Conservation (phyloP, 208 protist genomes). For the Giardia duodenalis region DNA sequence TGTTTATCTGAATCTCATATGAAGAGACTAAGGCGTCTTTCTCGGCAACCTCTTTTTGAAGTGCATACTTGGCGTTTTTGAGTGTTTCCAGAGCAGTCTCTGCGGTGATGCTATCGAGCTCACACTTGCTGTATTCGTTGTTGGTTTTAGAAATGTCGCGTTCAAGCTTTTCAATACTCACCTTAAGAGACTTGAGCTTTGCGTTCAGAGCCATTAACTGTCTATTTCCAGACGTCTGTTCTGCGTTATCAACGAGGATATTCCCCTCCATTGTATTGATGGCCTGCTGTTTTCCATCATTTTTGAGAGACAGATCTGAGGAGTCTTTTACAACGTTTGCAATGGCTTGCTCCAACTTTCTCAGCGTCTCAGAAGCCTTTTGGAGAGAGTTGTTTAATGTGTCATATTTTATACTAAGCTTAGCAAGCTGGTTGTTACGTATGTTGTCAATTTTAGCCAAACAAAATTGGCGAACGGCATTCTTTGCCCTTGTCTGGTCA, state of each 20-base stretch:
- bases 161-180: not conserved
- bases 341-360: not conserved
- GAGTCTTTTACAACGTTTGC: not conserved
- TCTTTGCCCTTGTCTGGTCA: not conserved
- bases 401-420: conserved; percentile 3
- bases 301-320: not conserved
- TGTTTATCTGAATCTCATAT: conserved; percentile 21
- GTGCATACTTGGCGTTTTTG: not conserved
- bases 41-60: not conserved
- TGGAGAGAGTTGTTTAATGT: not conserved
- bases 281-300: not conserved
- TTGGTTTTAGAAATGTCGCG: not conserved
- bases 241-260: conserved; percentile 17
- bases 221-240: conserved; percentile 2
- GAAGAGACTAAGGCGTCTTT: conserved; percentile 16
- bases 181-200: not conserved
- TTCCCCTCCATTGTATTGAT: not conserved
- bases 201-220: not conserved
- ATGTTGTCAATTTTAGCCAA: not conserved
- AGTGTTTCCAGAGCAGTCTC: not conserved
- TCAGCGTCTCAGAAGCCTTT: not conserved
- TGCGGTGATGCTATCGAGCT: not conserved
- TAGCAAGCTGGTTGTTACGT: not conserved
- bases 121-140: not conserved
- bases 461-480: not conserved